Conservation (phyloP, 371 early-diverging fungal species). For the Mucor sp. region DNA sequence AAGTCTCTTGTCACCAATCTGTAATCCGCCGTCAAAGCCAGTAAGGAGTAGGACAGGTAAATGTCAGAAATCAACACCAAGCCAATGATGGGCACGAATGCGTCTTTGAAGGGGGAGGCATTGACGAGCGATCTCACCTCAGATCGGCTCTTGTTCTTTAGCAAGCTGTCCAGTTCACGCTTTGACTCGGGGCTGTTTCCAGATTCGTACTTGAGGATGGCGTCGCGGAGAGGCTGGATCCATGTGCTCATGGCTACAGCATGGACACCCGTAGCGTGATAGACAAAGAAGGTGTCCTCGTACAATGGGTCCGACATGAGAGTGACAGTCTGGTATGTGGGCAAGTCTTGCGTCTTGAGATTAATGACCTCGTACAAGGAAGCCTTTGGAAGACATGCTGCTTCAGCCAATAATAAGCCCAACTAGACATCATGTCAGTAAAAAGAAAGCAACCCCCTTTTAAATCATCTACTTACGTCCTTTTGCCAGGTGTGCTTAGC, state of each 20-base stretch:
- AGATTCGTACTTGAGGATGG: conserved; percentile 11
- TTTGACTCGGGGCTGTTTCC: conserved; percentile 2
- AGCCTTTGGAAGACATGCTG: conserved; percentile 35
- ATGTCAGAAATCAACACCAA: conserved; percentile 33
- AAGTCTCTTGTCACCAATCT: conserved; percentile 28
- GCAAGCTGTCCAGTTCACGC: conserved; percentile 16
- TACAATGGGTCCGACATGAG: conserved; percentile 37
- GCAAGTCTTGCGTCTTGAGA: conserved; percentile 10
- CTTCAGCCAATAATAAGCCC: conserved; percentile 15
- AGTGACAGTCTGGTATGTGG: conserved; percentile 15
- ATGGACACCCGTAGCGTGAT: conserved; percentile 42
- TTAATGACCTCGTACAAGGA: conserved; percentile 35
- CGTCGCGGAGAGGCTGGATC: conserved; percentile 22
- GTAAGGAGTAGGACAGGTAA: conserved; percentile 44
- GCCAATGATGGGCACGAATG: conserved; percentile 37
- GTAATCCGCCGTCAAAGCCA: conserved; percentile 31
- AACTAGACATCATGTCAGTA: conserved; percentile 18
- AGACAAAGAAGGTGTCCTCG: conserved; percentile 36
- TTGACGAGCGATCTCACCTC: conserved; percentile 21
- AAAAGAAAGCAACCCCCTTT: not conserved
- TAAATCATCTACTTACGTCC: conserved; percentile 15
- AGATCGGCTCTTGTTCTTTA: conserved; percentile 22
- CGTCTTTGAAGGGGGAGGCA: conserved; percentile 22
- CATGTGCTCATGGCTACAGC: conserved; percentile 30
- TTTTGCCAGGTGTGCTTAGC: conserved; percentile 24